These are phyloP conservation scores for Puccinia hordei DNA, from an alignment of 1,284 basidiomycete species.

Conservation along the genomic window DNA sequence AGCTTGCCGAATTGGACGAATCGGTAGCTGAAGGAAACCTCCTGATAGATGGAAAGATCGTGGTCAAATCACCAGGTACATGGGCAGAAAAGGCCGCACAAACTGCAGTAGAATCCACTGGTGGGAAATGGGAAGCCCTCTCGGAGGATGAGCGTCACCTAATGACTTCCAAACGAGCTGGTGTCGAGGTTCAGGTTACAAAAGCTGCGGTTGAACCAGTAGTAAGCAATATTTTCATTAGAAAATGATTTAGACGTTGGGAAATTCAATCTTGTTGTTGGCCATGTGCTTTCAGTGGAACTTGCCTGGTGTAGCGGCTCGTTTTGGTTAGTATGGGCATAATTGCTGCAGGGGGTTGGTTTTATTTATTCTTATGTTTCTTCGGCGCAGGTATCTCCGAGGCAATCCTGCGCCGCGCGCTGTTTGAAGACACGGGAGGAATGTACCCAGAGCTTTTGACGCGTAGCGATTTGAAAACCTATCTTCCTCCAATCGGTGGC, in stretches of 20 bases:
- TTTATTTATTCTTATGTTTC: slow-evolving; percentile 7
- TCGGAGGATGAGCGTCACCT: slow-evolving; percentile 64
- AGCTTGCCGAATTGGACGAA: slow-evolving; percentile 87
- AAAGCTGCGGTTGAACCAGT: slow-evolving; percentile 65
- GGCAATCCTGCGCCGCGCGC: slow-evolving; percentile 75
- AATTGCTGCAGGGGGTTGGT: slow-evolving; percentile 11
- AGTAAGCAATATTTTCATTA: background rate
- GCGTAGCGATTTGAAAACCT: slow-evolving; percentile 89
- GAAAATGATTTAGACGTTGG: background rate
- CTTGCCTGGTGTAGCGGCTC: slow-evolving; percentile 71
- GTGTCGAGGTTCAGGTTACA: slow-evolving; percentile 80
- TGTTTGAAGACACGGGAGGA: slow-evolving; percentile 93
- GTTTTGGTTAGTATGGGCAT: slow-evolving; percentile 30
- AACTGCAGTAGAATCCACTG: slow-evolving; percentile 54
- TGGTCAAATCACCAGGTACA: slow-evolving; percentile 65
- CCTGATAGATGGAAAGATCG: slow-evolving; percentile 78
- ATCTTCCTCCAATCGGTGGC: slow-evolving; percentile 89
- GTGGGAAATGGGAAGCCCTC: slow-evolving; percentile 59
- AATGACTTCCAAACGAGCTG: slow-evolving; percentile 65
- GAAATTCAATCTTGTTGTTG: background rate
- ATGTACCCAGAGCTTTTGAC: slow-evolving; percentile 97
- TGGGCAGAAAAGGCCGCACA: slow-evolving; percentile 62
- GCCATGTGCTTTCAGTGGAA: slow-evolving; percentile 66
- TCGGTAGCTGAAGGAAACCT: slow-evolving; percentile 72
- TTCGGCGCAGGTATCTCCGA: slow-evolving; percentile 65